These are phyloP conservation scores for Maudiozyma pseudohumilis DNA, from an alignment of 805 yeast species.

Conservation along the genomic window DNA sequence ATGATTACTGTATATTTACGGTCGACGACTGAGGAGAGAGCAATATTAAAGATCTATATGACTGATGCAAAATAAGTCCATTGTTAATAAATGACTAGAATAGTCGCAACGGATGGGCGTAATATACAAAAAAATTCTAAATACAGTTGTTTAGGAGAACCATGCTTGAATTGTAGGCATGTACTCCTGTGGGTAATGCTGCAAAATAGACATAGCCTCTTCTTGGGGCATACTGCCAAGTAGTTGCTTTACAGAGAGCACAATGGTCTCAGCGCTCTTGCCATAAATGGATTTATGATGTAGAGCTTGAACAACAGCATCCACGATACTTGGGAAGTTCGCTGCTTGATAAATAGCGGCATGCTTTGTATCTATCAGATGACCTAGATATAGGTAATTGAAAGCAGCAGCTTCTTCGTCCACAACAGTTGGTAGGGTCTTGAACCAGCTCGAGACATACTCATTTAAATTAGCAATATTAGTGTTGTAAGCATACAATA, in stretches of 20 bases:
- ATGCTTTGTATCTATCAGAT: constrained; percentile 59
- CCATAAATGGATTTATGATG: constrained; percentile 59
- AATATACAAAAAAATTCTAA: not conserved
- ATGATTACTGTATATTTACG: no score
- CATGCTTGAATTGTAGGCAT: constrained; percentile 51
- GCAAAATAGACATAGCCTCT: constrained; percentile 55
- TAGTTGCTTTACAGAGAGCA: constrained; percentile 51
- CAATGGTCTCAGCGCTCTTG: constrained; percentile 56
- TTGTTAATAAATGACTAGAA: not conserved
- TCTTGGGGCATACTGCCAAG: constrained; percentile 57
- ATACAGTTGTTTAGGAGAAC: constrained; percentile 32
- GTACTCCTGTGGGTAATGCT: constrained; percentile 51
- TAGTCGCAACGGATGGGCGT: not conserved
- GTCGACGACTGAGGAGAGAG: no score
- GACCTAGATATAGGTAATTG: constrained; percentile 65
- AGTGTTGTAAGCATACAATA: constrained; percentile 55
- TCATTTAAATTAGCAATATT: constrained; percentile 51
- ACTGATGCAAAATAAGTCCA: constrained; percentile 2
- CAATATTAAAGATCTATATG: constrained; percentile 3
- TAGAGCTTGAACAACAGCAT: constrained; percentile 64
- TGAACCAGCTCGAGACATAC: constrained; percentile 67
- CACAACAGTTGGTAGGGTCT: constrained; percentile 67
- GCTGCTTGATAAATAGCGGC: constrained; percentile 38
- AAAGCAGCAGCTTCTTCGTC: constrained; percentile 86
- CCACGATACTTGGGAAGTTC: constrained; percentile 53